These are phyloP conservation scores for Sporothrix inflata DNA, from an alignment of 2,329 filamentous ascomycete genomes.

Conservation along the genomic window DNA sequence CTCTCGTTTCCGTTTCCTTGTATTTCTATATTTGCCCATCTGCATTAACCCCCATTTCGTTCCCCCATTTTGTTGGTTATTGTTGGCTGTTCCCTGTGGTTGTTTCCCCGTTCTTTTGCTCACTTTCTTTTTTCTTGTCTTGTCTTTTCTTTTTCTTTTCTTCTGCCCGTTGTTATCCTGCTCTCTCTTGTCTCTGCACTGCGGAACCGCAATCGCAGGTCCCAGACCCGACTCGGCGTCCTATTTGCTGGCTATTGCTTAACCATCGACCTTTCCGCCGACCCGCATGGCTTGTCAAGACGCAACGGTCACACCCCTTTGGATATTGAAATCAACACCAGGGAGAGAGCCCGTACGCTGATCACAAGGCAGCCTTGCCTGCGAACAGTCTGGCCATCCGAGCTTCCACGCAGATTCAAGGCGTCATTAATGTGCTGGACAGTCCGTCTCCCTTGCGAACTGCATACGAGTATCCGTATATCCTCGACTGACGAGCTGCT, in stretches of 20 bases:
- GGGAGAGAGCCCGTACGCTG: background rate
- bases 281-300: background rate
- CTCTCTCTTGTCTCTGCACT: background rate
- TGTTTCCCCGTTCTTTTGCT: background rate
- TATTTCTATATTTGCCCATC: background rate
- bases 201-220: conserved; percentile 8
- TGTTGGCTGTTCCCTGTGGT: background rate
- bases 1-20: background rate
- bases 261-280: background rate
- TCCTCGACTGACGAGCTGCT: background rate
- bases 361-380: conserved; percentile 9
- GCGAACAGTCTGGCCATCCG: background rate
- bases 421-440: background rate
- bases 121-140: background rate
- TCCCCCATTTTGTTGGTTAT: background rate
- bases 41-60: background rate
- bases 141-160: background rate
- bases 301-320: background rate
- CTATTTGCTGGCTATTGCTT: background rate
- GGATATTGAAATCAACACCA: background rate
- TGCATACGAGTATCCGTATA: background rate
- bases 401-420: background rate
- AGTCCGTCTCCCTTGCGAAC: background rate
- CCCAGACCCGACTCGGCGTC: background rate
- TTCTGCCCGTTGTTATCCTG: background rate